Base-by-base conservation (phyloP, 108 stramenopile species). In the Cyclostephanos tholiformis region DNA sequence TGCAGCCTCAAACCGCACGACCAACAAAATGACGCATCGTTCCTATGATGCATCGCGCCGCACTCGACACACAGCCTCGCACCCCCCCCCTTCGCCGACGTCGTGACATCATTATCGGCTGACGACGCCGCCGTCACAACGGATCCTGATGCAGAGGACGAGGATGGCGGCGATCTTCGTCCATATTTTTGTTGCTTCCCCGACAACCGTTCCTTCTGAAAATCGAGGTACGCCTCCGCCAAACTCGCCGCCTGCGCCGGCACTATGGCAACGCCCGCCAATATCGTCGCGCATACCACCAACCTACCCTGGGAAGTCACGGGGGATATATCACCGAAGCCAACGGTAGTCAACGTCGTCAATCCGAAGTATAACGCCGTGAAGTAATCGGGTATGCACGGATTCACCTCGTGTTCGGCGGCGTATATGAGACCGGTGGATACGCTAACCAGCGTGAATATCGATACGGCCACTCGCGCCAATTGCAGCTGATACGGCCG, bases 241-340 rank as follows among this genome's bases (percentile, higher is more conserved):
- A 89, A 65, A 25, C 46, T 58, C 5, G 87, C 88, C 8, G 85
- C 87, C 65, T 92, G 91, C 0, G 87, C 89, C 9, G 94, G 94
- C 51, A 95, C 84, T 19, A 95, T 67, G 0, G 89, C 89, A 9
- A 92, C 85, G 17, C 94, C 94, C 7, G 83, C 88, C 51, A 95
- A 55, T 52, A 92, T 95, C 11, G 82, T 79, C 2, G 71, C 81
- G 43, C 78, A 79, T 0, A 95, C 94, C 13, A 92, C 87, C 36
- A 89, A 53, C 53, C 86, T 79, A 9, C 94, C 94, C 27, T 75
- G 57, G 43, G 64, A 66, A 2, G 94, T 95, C 11, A 91, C 76
- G 11, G 94, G 94, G 19, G 84, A 79, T 57, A 95, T 95, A 53
- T 95, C 94, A 2, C 91, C 88, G 57, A 92, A 92, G 4, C 89